These are phyloP conservation scores for Prunus davidiana DNA, from an alignment of 306 rosid species.

Conservation along the genomic window DNA sequence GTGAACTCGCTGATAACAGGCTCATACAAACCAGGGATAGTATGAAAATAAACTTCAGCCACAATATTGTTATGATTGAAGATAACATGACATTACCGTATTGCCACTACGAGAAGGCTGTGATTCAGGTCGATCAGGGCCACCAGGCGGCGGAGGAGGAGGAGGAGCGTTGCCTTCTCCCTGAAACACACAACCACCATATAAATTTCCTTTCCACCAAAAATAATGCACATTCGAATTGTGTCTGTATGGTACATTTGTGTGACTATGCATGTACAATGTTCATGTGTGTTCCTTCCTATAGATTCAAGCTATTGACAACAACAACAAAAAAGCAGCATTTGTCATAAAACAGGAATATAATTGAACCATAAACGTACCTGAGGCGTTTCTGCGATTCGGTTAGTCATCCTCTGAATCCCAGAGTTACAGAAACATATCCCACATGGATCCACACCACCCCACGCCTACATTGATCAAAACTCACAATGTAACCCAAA, in stretches of 20 bases:
- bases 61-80: background rate
- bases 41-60: background rate
- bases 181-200: constrained; percentile 34
- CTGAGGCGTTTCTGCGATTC: constrained; percentile 58
- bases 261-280: background rate
- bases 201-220: background rate
- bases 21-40: background rate
- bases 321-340: background rate
- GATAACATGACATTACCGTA: constrained; percentile 46
- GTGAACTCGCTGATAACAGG: background rate
- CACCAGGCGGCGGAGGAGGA: constrained; percentile 47
- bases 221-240: background rate
- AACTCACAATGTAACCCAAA: constrained; percentile 29
- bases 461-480: constrained; percentile 34
- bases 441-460: constrained; percentile 31
- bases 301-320: background rate
- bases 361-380: constrained; percentile 22
- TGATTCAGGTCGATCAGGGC: constrained; percentile 40
- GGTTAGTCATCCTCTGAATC: constrained; percentile 67
- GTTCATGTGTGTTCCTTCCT: background rate
- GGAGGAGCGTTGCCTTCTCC: constrained; percentile 49
- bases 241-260: background rate
- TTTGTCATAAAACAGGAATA: background rate
- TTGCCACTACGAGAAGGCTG: constrained; percentile 41
- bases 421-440: constrained; percentile 53